phyloP scores from a whole-genome alignment of 306 rosid genomes.

The Hippophae rhamnoides region DNA sequence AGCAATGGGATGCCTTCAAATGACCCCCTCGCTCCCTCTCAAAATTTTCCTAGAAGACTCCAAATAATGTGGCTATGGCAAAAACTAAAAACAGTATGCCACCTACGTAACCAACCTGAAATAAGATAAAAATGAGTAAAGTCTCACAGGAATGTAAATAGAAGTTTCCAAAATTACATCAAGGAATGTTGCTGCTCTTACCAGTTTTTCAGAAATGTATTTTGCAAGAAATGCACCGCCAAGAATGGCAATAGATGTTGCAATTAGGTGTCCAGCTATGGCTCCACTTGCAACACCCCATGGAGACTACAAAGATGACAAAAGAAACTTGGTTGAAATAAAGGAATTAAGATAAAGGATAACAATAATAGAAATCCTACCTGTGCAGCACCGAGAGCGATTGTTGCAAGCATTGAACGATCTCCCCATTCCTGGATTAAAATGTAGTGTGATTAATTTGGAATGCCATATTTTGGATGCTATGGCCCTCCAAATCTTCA shows the following conservation, averaged over 20 bases:
- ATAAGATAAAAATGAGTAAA: conserved; percentile 21
- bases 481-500: conserved; percentile 6
- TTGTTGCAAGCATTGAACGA: conserved; percentile 97
- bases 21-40: neutral
- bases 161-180: neutral
- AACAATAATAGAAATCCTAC: conserved; percentile 29
- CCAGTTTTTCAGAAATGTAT: conserved; percentile 95
- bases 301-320: conserved; percentile 53
- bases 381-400: conserved; percentile 97
- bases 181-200: conserved; percentile 21
- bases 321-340: conserved; percentile 12
- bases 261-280: conserved; percentile 73
- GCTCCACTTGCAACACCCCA: conserved; percentile 99
- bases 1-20: too few relatives aligned
- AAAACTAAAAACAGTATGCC: conserved; percentile 78
- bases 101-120: conserved; percentile 90
- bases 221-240: conserved; percentile 94
- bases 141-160: conserved; percentile 5
- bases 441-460: conserved; percentile 15
- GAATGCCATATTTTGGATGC: conserved; percentile 10
- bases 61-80: conserved; percentile 78
- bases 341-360: neutral
- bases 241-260: conserved; percentile 65
- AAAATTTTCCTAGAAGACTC: conserved; percentile 51
- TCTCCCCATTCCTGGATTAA: conserved; percentile 96